Evolutionary conservation across 116 monocot species (phyloP), one percentile per base, ranked within the genome.

Genomic region (Posidonia oceanica): DNA sequence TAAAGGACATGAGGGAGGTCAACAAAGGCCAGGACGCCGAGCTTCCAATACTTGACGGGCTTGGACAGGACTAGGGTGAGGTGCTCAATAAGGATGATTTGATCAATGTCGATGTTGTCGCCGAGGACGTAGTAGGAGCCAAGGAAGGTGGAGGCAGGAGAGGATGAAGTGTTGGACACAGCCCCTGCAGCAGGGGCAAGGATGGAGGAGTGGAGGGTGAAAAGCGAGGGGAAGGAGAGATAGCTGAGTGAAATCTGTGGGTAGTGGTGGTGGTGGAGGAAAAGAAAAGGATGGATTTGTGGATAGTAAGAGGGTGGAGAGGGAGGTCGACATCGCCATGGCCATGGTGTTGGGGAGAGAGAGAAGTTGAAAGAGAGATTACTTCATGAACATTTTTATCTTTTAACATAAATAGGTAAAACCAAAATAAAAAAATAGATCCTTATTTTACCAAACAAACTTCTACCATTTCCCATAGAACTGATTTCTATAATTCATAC

Each of bases 91-190:
- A 78, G 82, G 66, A 82, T 82, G 77, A 82, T 82, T 75, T 82
- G 82, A 36, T 82, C 82, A n/a, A 78, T 82, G 71, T 82, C 82
- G 68, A 82, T 82, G 71, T 82, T 82, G 78, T 82, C 71, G 58
- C 78, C 78, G 42, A 82, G 65, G 17, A 82, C 82, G 71, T 70
- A 82, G 75, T 71, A 77, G 37, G 71, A 38, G 51, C 76, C 71
- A 52, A 71, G 70, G 71, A 77, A 40, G 15, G 63, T 54, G 4
- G 39, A 21, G 51, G 68, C 14, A 3, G 56, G 11, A 17, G 52
- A 5, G 29, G 75, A 14, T 14, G 3, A 12, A 10, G 44, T n/a
- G 59, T 13, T 16, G 10, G 4, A 39, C 39, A 54, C 20, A 3
- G 48, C 14, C 3, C 12, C 3, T 51, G 36, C 23, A 17, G 74